A percentile compares a stretch with the other conserved stretches of the same genome.
Evolutionary conservation across 2,329 filamentous ascomycete species (phyloP).

Genomic region (Penicillium brasilianum): DNA sequence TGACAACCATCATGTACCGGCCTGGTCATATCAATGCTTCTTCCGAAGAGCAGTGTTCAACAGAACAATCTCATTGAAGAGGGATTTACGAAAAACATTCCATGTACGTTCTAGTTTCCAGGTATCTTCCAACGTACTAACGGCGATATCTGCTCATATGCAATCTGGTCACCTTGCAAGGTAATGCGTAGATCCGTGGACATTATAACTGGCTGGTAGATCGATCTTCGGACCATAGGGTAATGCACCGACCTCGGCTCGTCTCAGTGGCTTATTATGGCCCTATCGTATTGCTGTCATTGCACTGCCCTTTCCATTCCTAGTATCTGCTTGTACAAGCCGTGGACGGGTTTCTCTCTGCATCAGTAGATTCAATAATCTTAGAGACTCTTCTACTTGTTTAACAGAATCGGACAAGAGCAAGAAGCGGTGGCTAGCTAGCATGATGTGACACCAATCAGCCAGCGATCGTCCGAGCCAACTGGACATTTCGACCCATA

Average conservation of each 20-base stretch:
- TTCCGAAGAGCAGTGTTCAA: too few species aligned
- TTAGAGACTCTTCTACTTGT: background rate
- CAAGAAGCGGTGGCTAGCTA: background rate
- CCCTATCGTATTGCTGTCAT: background rate
- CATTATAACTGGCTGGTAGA: background rate
- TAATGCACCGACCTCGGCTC: background rate
- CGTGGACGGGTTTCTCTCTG: background rate
- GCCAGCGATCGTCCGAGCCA: constrained; percentile 1
- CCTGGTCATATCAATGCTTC: background rate
- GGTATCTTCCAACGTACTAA: background rate
- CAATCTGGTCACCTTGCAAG: background rate
- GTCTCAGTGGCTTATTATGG: background rate
- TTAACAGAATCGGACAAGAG: background rate
- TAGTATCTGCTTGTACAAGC: background rate
- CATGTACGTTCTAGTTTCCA: too few species aligned
- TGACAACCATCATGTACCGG: background rate
- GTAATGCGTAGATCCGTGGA: background rate
- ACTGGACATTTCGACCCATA: background rate
- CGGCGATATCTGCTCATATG: background rate
- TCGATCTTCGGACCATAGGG: background rate
- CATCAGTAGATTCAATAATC: background rate
- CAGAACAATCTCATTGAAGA: background rate
- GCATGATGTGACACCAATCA: constrained; percentile 1
- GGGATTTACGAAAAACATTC: background rate
- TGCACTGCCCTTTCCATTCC: background rate